Percentiles rank a stretch among this genome's conserved stretches.
Evolutionary conservation across 495 filamentous ascomycete genomes (phyloP).

Genomic region (Penicillium bovifimosum): DNA sequence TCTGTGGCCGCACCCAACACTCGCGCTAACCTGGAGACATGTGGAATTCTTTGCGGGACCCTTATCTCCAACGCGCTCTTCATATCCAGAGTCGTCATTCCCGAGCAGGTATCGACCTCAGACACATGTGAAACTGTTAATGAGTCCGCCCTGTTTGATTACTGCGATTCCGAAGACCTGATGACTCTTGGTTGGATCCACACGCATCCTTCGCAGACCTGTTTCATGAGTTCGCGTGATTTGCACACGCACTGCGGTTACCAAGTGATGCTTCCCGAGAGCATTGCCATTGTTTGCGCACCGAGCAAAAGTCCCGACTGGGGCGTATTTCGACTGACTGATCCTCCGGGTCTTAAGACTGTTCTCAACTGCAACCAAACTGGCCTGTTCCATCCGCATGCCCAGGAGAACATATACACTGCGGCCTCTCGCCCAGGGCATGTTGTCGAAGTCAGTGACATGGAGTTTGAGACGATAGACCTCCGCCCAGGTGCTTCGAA

Average conservation of each 20-base stretch:
- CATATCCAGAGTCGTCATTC: slow-evolving; percentile 80
- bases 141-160: slow-evolving; percentile 76
- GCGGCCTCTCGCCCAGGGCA: slow-evolving; percentile 78
- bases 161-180: slow-evolving; percentile 76
- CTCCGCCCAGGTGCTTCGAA: slow-evolving; percentile 49
- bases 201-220: slow-evolving; percentile 93
- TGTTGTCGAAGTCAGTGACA: slow-evolving; percentile 69
- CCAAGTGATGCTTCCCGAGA: slow-evolving; percentile 90
- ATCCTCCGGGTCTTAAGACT: slow-evolving; percentile 80
- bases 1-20: slow-evolving; percentile 70
- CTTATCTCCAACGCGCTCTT: slow-evolving; percentile 90
- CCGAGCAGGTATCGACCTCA: slow-evolving; percentile 79
- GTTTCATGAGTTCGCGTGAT: slow-evolving; percentile 94
- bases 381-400: slow-evolving; percentile 80
- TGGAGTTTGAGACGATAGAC: slow-evolving; percentile 77
- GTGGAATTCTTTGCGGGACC: slow-evolving; percentile 87
- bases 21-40: slow-evolving; percentile 77
- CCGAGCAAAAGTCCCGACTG: slow-evolving; percentile 77
- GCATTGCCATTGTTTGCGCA: slow-evolving; percentile 94
- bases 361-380: slow-evolving; percentile 69
- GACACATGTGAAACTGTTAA: slow-evolving; percentile 94
- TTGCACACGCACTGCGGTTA: slow-evolving; percentile 90
- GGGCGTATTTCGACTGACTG: slow-evolving; percentile 87
- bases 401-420: slow-evolving; percentile 70
- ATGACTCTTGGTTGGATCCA: slow-evolving; percentile 97